Evolutionary conservation across 2,329 filamentous ascomycete species (phyloP).

Genomic region (Scleromitrula shiraiana): DNA sequence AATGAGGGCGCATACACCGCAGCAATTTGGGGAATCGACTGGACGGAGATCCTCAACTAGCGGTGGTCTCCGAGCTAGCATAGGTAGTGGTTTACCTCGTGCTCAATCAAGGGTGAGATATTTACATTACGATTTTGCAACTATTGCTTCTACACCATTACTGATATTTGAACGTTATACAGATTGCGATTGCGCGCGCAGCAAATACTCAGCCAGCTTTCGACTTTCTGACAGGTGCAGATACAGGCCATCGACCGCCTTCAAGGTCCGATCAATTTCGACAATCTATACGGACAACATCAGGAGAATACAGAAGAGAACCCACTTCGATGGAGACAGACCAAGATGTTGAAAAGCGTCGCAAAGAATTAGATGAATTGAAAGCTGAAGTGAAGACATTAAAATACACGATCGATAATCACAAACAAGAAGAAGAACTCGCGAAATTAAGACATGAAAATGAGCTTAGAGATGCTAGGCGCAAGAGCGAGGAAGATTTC

Average conservation of each 20-base stretch:
- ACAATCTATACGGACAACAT: constrained; percentile 43
- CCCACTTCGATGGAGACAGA: constrained; percentile 35
- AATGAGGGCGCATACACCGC: constrained; percentile 28
- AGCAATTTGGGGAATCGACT: constrained; percentile 18
- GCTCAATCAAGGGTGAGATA: constrained; percentile 24
- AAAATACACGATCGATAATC: constrained; percentile 77
- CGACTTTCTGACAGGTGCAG: constrained; percentile 50
- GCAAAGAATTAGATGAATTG: constrained; percentile 59
- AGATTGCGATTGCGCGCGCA: constrained; percentile 40
- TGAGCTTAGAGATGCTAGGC: constrained; percentile 71
- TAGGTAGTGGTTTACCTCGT: constrained; percentile 26
- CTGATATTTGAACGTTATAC: not conserved
- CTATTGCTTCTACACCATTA: not conserved
- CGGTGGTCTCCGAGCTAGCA: constrained; percentile 21
- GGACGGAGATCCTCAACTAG: constrained; percentile 22
- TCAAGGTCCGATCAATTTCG: constrained; percentile 20
- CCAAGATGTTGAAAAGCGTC: constrained; percentile 19
- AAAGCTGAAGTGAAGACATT: constrained; percentile 85
- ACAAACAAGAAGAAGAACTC: constrained; percentile 83
- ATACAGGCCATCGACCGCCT: constrained; percentile 31
- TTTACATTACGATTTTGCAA: not conserved
- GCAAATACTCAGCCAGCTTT: constrained; percentile 46
- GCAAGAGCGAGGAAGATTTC: constrained; percentile 79
- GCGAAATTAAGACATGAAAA: constrained; percentile 70
- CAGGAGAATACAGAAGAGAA: constrained; percentile 48